Evolutionary conservation across 176 grass and related monocot species (phyloP), one percentile per base, ranked within the genome.

Genomic region (Canna indica): DNA sequence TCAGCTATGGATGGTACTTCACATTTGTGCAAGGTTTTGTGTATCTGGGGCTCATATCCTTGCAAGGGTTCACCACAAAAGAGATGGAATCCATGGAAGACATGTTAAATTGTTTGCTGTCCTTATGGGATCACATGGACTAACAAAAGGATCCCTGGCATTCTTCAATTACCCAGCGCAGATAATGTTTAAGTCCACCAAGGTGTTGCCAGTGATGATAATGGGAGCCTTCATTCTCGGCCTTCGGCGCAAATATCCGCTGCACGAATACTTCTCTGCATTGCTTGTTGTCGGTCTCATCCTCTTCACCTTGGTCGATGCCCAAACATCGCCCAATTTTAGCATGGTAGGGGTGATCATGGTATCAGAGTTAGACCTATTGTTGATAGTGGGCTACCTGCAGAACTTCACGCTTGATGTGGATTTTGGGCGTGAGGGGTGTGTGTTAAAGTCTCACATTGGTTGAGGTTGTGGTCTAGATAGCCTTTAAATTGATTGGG

Each of bases 1-100:
- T n/a, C n/a, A n/a, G 88, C 86, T 96, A 85, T 18, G 88, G 88
- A 1, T 96, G 88, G 93, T 97, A 97, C 83, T 97, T 97, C 86
- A 97, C 93, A 13, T 97, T 97, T 15, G 84, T 97, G 35, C 93
- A 97, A 76, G 86, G 86, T 7, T 90, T 92, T 36, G 93, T 91
- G 41, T 91, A 96, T 77, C 33, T 96, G 62, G 88, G 18, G 1
- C 77, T 96, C 33, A 87, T 96, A 52, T 76, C 69, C 2, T 71
- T 96, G 36, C 93, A 96, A 45, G 93, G 93, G 1, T 90, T 96
- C 86, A 87, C 81, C 17, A 54, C 39, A 32, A 85, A 89, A 79
- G 83, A 91, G 71, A 97, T 97, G 88, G 93, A 97, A 97, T 79
- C 93, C 93, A 5, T 91, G 88, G 93, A 75, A 79, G 44, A 87